Base-by-base conservation (phyloP, 1,139 yeast genomes). In the Meyerozyma guilliermondii region DNA sequence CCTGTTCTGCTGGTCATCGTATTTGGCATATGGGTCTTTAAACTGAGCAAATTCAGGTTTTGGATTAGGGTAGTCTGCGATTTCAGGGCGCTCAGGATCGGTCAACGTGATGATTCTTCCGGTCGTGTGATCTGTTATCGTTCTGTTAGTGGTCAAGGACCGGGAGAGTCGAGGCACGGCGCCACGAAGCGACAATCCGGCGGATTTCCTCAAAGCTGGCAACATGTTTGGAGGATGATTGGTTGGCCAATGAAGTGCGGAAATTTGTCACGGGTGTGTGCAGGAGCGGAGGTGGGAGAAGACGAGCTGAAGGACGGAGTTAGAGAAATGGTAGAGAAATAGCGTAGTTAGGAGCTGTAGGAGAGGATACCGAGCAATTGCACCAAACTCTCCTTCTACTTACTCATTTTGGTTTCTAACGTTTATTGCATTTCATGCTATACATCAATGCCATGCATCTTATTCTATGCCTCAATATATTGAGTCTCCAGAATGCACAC, bases 1-100 rank as follows among this genome's bases (percentile, higher is more conserved):
- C 69, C 92, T 79, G 61, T 81, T 79, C 65, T 87, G 95, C 55
- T 72, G 87, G 62, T 86, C 94, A 59, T 87, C 95, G 64, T 83
- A 87, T 58, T 78, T 81, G 47, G 65, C 72, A 58, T 83, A 80
- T 39, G 94, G 95, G 59, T 79, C 83, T 62, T 83, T 81, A 54
- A 69, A 63, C 60, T 75, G 83, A 47, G 85, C 83, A 57, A 79
- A 78, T 47, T 71, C 73, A 40, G 71, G 71, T 41, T 47, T 24
- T 20, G 31, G 18, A 20, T 67, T 62, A 39, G 69, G 71, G 55
- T 71, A 72, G 54, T 71, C 76, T 11, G 71, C 78, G 45, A 63
- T 54, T 56, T 71, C 75, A 37, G 78, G 77, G 46, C 59, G 67
- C 44, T 53, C 55, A 39, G 77, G 75, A 56, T 72, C 76, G 24